phyloP scores from a whole-genome alignment of 2,329 filamentous ascomycete species.

The Ascocoryne sarcoides region DNA sequence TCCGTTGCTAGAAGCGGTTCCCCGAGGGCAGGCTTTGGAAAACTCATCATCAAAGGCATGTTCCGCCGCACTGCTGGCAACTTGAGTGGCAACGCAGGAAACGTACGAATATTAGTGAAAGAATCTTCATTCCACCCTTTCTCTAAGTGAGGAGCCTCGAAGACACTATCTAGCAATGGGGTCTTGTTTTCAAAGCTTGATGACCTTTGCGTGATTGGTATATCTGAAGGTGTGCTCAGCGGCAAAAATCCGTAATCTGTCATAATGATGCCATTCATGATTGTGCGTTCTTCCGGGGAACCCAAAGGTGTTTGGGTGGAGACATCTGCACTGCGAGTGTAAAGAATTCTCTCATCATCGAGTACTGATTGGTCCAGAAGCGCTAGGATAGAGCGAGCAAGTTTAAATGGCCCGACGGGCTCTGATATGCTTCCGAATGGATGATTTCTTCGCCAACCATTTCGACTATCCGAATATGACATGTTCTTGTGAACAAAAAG shows the following conservation, averaged over 20 bases:
- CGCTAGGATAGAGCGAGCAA: constrained; percentile 19
- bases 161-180: not conserved
- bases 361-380: constrained; percentile 12
- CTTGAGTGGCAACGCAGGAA: not conserved
- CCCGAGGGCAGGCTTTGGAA: not conserved
- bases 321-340: constrained; percentile 3
- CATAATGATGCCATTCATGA: constrained; percentile 12
- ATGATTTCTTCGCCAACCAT: constrained; percentile 1
- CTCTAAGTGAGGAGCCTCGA: not conserved
- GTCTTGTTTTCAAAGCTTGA: not conserved
- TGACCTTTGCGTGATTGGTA: no score
- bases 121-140: not conserved
- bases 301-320: constrained; percentile 21
- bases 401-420: constrained; percentile 23
- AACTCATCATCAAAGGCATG: not conserved
- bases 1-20: not conserved
- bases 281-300: constrained; percentile 15
- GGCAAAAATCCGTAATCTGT: constrained; percentile 16
- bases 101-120: not conserved
- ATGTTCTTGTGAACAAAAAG: constrained; percentile 18
- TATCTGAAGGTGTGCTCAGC: not conserved
- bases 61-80: not conserved
- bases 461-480: not conserved
- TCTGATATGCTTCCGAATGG: constrained; percentile 11
- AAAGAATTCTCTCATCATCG: not conserved